A percentile compares a stretch with the other conserved stretches of the same genome.
phyloP scores from a whole-genome alignment of 2,329 filamentous ascomycete genomes.

The Thelonectria blattea region DNA sequence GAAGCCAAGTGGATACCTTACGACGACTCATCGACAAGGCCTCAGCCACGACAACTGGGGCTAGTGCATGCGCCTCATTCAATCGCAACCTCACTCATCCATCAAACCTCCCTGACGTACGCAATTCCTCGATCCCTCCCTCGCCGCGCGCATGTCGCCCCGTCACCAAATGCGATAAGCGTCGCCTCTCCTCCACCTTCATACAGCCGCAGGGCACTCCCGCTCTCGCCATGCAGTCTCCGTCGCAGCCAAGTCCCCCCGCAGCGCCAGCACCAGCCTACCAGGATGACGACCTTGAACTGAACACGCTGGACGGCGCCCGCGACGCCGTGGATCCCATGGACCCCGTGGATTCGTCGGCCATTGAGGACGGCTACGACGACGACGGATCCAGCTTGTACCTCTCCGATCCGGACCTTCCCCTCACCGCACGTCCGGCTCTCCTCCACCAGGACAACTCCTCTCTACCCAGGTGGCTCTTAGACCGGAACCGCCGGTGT shows the following conservation, averaged over 20 bases:
- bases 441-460: conserved; percentile 3
- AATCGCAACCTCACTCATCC: neutral
- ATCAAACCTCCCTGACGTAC: neutral
- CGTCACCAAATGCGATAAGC: conserved; percentile 12
- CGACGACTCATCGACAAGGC: neutral
- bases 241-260: conserved; percentile 1
- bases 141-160: neutral
- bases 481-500: conserved; percentile 23
- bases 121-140: conserved; percentile 5
- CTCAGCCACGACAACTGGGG: neutral
- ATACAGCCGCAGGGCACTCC: neutral
- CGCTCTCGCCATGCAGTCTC: conserved; percentile 18
- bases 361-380: conserved; percentile 1
- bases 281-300: conserved; percentile 16
- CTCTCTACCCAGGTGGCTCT: conserved; percentile 33
- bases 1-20: neutral
- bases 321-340: neutral
- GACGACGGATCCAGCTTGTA: conserved; percentile 5
- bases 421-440: conserved; percentile 11
- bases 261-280: conserved; percentile 3
- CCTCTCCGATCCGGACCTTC: conserved; percentile 19
- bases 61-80: neutral
- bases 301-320: conserved; percentile 16
- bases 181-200: neutral
- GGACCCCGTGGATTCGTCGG: neutral